These are phyloP conservation scores for Dillenia suffruticosa DNA, from an alignment of 164 flowering plant genomes.

Conservation along the genomic window DNA sequence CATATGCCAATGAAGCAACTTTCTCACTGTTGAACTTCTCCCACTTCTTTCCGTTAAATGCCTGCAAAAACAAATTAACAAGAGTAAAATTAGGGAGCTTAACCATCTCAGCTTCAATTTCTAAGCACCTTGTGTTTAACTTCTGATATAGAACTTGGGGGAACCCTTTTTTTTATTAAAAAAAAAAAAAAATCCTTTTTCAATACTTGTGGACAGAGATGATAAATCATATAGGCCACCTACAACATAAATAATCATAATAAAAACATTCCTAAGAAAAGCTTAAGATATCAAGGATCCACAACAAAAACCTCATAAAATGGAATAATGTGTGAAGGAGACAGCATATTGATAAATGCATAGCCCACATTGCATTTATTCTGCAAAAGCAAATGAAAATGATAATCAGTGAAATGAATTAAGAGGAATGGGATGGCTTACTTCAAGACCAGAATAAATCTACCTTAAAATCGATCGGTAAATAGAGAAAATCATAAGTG, in stretches of 20 bases:
- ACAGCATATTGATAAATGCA: slow-evolving; percentile 94
- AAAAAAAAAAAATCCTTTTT: too few relatives aligned
- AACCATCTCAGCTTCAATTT: too few relatives aligned
- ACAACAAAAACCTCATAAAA: slow-evolving; percentile 63
- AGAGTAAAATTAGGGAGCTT: background rate
- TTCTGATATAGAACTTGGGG: too few relatives aligned
- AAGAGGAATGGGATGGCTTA: background rate
- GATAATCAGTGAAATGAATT: slow-evolving; percentile 14
- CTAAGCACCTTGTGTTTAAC: too few relatives aligned
- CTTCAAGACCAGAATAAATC: background rate
- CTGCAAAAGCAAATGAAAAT: slow-evolving; percentile 40
- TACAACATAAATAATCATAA: too few relatives aligned
- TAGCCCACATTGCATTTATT: slow-evolving; percentile 98
- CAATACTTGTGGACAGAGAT: too few relatives aligned
- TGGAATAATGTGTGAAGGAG: slow-evolving; percentile 72
- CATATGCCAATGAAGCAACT: slow-evolving; percentile 96
- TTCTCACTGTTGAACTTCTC: slow-evolving; percentile 98
- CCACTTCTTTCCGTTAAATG: slow-evolving; percentile 95
- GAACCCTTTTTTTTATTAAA: too few relatives aligned
- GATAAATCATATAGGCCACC: too few relatives aligned
- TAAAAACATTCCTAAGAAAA: too few relatives aligned
- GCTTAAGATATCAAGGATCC: background rate
- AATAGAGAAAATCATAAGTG: slow-evolving; percentile 83
- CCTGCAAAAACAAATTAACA: slow-evolving; percentile 36
- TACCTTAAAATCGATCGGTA: slow-evolving; percentile 99